Conservation (phyloP, 139 green algal species). For the Chlorella vulgaris region DNA sequence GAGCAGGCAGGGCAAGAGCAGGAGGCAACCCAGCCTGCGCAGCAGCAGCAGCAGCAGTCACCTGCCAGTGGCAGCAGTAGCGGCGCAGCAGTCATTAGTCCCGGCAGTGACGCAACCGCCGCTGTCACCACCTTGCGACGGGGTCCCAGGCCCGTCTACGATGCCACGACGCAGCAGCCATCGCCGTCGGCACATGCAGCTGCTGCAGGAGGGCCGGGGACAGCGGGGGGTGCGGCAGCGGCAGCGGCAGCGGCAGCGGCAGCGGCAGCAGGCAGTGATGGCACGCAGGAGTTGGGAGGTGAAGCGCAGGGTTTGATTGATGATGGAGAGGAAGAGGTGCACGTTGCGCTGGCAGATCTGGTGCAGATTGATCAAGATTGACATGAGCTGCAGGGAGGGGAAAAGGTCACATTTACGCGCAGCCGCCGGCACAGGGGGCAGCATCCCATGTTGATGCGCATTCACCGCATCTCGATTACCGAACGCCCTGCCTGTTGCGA, state of each 20-base stretch:
- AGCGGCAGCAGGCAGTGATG: too few relatives aligned
- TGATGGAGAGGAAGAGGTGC: conserved; percentile 9
- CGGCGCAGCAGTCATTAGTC: not conserved
- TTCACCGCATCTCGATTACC: too few relatives aligned
- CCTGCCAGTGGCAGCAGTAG: not conserved
- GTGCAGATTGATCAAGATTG: too few relatives aligned
- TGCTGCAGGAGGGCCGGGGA: not conserved
- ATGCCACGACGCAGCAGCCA: not conserved
- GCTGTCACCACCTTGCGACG: conserved; percentile 18
- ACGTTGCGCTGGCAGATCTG: conserved; percentile 7
- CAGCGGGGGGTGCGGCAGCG: not conserved
- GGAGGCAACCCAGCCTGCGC: not conserved
- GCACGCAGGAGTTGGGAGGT: too few relatives aligned
- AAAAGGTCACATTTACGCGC: too few relatives aligned
- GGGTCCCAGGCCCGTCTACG: conserved; percentile 17
- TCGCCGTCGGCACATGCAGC: conserved; percentile 1
- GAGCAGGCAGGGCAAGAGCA: conserved; percentile 6
- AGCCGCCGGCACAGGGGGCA: too few relatives aligned
- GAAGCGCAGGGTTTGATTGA: too few relatives aligned
- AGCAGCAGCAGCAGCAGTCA: conserved; percentile 2
- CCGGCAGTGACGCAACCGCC: not conserved
- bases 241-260: too few relatives aligned
- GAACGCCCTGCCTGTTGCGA: too few relatives aligned
- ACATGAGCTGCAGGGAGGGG: too few relatives aligned
- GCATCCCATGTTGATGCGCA: too few relatives aligned